Percentiles rank a stretch among this genome's conserved stretches.
Evolutionary conservation across 192 early-diverging fungal genomes (phyloP).

Genomic region (Jimgerdemannia lactiflua): DNA sequence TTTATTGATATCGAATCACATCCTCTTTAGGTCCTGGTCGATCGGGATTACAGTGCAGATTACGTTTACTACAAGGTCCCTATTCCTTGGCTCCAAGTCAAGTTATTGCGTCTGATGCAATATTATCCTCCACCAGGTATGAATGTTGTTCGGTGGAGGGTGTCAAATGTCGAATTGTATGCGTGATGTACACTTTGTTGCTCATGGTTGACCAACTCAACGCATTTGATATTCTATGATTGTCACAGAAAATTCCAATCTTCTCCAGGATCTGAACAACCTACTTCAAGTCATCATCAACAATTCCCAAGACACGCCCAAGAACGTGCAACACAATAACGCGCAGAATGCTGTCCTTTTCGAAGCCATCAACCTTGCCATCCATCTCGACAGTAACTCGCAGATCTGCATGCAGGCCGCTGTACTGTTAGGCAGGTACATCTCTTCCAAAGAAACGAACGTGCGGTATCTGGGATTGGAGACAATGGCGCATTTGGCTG

Average conservation of each 20-base stretch:
- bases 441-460: conserved; percentile 96
- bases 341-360: conserved; percentile 97
- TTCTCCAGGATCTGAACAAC: conserved; percentile 62
- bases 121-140: conserved; percentile 89
- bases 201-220: neutral
- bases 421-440: conserved; percentile 81
- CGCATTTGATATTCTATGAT: neutral
- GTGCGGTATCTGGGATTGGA: conserved; percentile 96
- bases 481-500: conserved; percentile 94
- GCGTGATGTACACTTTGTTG: no score
- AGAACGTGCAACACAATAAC: conserved; percentile 97
- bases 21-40: conserved; percentile 69
- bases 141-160: neutral
- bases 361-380: conserved; percentile 95
- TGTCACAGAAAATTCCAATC: conserved; percentile 46
- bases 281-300: conserved; percentile 82
- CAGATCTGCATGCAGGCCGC: conserved; percentile 83
- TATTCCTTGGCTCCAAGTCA: conserved; percentile 97
- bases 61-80: conserved; percentile 99
- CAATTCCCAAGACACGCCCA: conserved; percentile 83
- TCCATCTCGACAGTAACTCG: conserved; percentile 90
- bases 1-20: neutral
- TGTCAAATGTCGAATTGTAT: neutral
- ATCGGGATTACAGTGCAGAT: conserved; percentile 77
- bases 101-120: conserved; percentile 90